Evolutionary conservation across 192 early-diverging fungal genomes (phyloP).

Genomic region (Jimgerdemannia flammicorona): DNA sequence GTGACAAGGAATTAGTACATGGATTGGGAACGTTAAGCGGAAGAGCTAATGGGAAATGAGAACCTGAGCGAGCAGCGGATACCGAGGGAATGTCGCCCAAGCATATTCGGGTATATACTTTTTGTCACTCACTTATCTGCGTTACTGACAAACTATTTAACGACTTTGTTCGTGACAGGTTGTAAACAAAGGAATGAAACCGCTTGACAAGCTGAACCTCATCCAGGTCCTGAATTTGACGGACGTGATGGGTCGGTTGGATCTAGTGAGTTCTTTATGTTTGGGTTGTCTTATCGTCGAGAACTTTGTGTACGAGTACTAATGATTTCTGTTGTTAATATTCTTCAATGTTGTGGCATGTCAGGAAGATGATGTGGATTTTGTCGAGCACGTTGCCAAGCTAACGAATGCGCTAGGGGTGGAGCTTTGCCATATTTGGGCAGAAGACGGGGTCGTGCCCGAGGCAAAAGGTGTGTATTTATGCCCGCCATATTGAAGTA

Average conservation of each 20-base stretch:
- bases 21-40: too few relatives aligned
- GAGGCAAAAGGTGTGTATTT: constrained; percentile 23
- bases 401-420: constrained; percentile 72
- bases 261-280: constrained; percentile 31
- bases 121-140: background rate
- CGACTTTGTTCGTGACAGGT: constrained; percentile 32
- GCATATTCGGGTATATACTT: too few relatives aligned
- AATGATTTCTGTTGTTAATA: constrained; percentile 5
- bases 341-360: background rate
- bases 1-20: background rate
- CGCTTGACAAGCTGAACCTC: constrained; percentile 84
- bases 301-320: background rate
- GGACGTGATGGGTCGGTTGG: constrained; percentile 37
- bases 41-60: too few relatives aligned
- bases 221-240: constrained; percentile 71
- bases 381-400: constrained; percentile 65
- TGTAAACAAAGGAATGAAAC: constrained; percentile 89
- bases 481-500: background rate
- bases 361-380: constrained; percentile 46
- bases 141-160: background rate
- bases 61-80: too few relatives aligned
- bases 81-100: too few relatives aligned
- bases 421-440: constrained; percentile 65
- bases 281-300: background rate
- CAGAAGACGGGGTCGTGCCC: constrained; percentile 28